Evolutionary conservation across 1,284 basidiomycete genomes (phyloP), one percentile per base, ranked within the genome.

Genomic region (Irpex sp.): DNA sequence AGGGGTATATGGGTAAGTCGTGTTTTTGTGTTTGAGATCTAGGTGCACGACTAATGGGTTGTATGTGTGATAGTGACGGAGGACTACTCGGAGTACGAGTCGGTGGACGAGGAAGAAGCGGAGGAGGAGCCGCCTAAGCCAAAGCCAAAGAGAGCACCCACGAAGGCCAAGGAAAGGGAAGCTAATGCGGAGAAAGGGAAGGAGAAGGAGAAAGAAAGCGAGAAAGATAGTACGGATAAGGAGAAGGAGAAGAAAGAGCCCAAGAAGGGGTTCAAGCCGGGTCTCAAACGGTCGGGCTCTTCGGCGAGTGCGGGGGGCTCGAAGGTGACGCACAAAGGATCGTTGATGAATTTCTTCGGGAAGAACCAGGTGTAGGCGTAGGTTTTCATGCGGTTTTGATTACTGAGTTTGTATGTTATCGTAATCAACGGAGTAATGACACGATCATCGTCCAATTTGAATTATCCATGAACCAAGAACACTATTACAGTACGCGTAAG

Each of bases 71-170:
- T 67, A 93, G 91, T 85, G 15, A 88, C 82, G 37, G 87, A 91
- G 71, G 91, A 93, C 71, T 90, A 91, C 71, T 91, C 89, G 2
- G 85, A 84, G 13, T 93, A 91, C 71, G 91, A 93, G 74, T 91
- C 89, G 5, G 87, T 89, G 1, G 84, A 85, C 21, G 89, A 88
- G 68, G 83, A 84, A 8, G 82, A 80, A 37, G 75, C 69, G 1
- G 76, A 73, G 38, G 63, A 73, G 40, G 63, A 63, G 21, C 62
- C 64, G 57, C 61, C 34, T 69, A 79, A 78, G 64, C 31, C 31
- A 34, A 74, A 78, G 62, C 66, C 70, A 4, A 65, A 69, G 64
- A 74, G 77, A 62, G 66, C 70, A 5, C 65, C 69, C 5, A 70
- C 70, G 31, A 70, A 71, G 57, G 64, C 67, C 17, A 62, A 60